Conservation (phyloP, 1,284 basidiomycete species). For the Abortiporus biennis region DNA sequence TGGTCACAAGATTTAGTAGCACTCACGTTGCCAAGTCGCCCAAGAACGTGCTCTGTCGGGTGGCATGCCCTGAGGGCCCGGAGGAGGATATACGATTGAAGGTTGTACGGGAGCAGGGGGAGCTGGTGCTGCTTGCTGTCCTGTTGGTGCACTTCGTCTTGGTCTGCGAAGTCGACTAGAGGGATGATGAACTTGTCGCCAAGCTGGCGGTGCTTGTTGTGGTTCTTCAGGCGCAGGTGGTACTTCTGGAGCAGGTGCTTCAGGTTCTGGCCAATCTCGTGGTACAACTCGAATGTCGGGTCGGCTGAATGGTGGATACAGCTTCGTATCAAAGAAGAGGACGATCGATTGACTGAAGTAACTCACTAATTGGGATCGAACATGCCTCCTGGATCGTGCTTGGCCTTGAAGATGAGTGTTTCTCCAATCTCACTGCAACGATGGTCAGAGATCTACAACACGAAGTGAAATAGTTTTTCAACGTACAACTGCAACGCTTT, state of each 20-base stretch:
- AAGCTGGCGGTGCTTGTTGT: slow-evolving; percentile 11
- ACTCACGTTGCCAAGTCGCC: slow-evolving; percentile 7
- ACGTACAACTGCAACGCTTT: slow-evolving; percentile 67
- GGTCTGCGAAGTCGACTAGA: slow-evolving; percentile 5
- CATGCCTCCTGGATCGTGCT: slow-evolving; percentile 70
- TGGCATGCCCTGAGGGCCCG: slow-evolving; percentile 6
- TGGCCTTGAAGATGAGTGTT: slow-evolving; percentile 58
- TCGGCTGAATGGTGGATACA: slow-evolving; percentile 15
- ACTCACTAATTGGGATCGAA: slow-evolving; percentile 67
- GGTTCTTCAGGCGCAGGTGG: slow-evolving; percentile 14
- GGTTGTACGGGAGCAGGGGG: slow-evolving; percentile 18
- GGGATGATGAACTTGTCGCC: slow-evolving; percentile 6
- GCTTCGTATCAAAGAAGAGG: slow-evolving; percentile 6
- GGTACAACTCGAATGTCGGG: slow-evolving; percentile 24
- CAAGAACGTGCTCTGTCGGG: not conserved
- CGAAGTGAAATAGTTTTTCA: not conserved
- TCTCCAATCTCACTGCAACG: slow-evolving; percentile 57
- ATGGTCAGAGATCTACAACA: slow-evolving; percentile 4
- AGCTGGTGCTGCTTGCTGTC: slow-evolving; percentile 11
- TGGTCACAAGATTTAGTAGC: too few relatives aligned
- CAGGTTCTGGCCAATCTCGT: slow-evolving; percentile 30
- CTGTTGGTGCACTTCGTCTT: not conserved
- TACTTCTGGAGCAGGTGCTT: slow-evolving; percentile 14
- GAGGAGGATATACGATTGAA: slow-evolving; percentile 16
- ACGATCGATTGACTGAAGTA: slow-evolving; percentile 1